Evolutionary conservation across 1,284 basidiomycete species (phyloP).

Genomic region (Mycosarcoma maydis): DNA sequence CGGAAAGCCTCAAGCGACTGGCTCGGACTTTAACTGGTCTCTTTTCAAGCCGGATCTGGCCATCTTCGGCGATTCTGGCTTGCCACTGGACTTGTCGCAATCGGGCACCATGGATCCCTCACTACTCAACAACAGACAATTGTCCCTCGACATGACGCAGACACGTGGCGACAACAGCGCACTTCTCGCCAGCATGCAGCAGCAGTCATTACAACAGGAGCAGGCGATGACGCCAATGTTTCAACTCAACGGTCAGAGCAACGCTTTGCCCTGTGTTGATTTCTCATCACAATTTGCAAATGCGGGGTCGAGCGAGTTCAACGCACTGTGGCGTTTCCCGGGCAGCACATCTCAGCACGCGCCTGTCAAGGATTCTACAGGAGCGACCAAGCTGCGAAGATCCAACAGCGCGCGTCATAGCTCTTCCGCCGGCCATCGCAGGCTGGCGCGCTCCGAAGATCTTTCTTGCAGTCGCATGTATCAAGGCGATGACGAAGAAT

Average conservation of each 20-base stretch:
- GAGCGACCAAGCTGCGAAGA: constrained; percentile 18
- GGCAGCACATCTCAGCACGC: constrained; percentile 7
- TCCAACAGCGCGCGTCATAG: constrained; percentile 30
- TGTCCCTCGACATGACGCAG: constrained; percentile 13
- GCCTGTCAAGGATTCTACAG: constrained; percentile 2
- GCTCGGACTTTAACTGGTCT: constrained; percentile 25
- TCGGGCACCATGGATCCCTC: constrained; percentile 43
- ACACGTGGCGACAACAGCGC: constrained; percentile 4
- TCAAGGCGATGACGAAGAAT: constrained; percentile 44
- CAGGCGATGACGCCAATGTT: constrained; percentile 31
- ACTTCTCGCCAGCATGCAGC: constrained; percentile 16
- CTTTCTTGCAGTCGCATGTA: constrained; percentile 44
- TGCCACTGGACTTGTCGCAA: constrained; percentile 22
- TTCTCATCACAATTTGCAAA: constrained; percentile 17
- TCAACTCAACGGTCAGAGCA: constrained; percentile 35
- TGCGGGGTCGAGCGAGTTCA: constrained; percentile 26
- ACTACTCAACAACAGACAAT: constrained; percentile 17
- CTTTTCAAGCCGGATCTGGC: constrained; percentile 17
- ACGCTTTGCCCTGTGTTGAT: constrained; percentile 14
- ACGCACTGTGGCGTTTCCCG: constrained; percentile 41
- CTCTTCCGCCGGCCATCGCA: constrained; percentile 35
- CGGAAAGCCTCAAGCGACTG: constrained; percentile 8
- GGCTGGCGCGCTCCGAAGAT: constrained; percentile 56
- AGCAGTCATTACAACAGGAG: constrained; percentile 17
- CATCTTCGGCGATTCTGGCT: background rate